Percentiles rank a stretch among this genome's conserved stretches.
phyloP scores from a whole-genome alignment of 306 rosid genomes.

The Delonix regia region DNA sequence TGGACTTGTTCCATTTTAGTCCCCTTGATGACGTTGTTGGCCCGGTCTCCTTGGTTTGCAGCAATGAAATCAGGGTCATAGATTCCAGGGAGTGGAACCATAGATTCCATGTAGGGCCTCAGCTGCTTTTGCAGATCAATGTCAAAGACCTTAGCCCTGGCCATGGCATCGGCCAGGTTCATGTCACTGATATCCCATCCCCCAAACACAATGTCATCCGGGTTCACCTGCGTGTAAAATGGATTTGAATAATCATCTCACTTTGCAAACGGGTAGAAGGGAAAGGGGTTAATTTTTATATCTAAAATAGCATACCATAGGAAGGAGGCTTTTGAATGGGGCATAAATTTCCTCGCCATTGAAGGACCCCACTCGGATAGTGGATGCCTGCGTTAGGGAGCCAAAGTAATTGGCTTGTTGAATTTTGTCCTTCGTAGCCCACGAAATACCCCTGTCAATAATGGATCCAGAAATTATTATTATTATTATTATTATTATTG shows the following conservation, averaged over 20 bases:
- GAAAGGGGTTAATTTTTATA: background rate
- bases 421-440: slow-evolving; percentile 98
- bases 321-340: slow-evolving; percentile 94
- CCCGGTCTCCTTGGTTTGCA: slow-evolving; percentile 90
- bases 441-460: slow-evolving; percentile 81
- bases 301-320: slow-evolving; percentile 63
- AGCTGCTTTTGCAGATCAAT: slow-evolving; percentile 96
- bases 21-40: slow-evolving; percentile 88
- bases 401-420: slow-evolving; percentile 96
- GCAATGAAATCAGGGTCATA: slow-evolving; percentile 94
- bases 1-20: slow-evolving; percentile 84
- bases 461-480: background rate
- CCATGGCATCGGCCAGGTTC: slow-evolving; percentile 98
- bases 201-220: slow-evolving; percentile 93
- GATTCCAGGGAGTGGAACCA: slow-evolving; percentile 97
- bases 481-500: too few species aligned
- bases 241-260: background rate
- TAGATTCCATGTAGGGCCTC: slow-evolving; percentile 96
- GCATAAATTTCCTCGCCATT: slow-evolving; percentile 95
- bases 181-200: slow-evolving; percentile 97
- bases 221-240: slow-evolving; percentile 68
- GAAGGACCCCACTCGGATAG: slow-evolving; percentile 89
- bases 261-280: background rate
- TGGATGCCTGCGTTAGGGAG: slow-evolving; percentile 89
- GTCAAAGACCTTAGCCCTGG: slow-evolving; percentile 89